Evolutionary conservation across 1,284 basidiomycete genomes (phyloP), one percentile per base, ranked within the genome.

Genomic region (Melampsora americana): DNA sequence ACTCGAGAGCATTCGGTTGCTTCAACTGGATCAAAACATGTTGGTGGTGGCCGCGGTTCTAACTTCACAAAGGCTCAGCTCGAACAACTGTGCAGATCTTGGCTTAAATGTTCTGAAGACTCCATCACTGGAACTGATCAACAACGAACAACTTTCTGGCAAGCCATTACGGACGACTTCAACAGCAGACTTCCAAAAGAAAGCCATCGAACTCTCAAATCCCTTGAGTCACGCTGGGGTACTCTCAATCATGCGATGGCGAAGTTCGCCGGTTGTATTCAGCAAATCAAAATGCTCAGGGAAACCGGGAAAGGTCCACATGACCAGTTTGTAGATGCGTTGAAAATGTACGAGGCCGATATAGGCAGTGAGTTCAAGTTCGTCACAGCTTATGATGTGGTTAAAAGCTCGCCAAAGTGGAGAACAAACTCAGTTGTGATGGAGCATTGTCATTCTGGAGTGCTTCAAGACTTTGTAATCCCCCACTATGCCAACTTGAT

Each of bases 31-130:
- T 4, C 35, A 3, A 35, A 35, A 4, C 5, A 35, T 9, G 35
- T 3, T 35, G 35, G 5, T 35, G 35, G 5, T 9, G 35, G 35
- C 4, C 50, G 53, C 1, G 18, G 50, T 35, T 26, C 11, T 35
- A 69, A 69, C 53, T 69, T 56, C 53, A 69, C 18, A 2, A 53
- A 59, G 7, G 28, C 30, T 20, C 48, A 69, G 20, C 30, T 56
- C 14, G 7, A 32, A 16, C 50, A 69, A 44, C 53, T 69, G 23
- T 69, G 50, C 26, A 69, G 9, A 53, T 69, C 56, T 9, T 69
- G 39, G 68, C 68, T 69, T 60, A 56, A 69, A 12, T 59, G 30
- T 35, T 60, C 50, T n/a, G 32, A 69, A 20, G 50, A 69, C 23
- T 14, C 30, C 7, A n/a, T 56, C 7, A 60, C 5, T 32, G 56